Conservation (phyloP, 805 yeast species). For the Suhomyces sp. region DNA sequence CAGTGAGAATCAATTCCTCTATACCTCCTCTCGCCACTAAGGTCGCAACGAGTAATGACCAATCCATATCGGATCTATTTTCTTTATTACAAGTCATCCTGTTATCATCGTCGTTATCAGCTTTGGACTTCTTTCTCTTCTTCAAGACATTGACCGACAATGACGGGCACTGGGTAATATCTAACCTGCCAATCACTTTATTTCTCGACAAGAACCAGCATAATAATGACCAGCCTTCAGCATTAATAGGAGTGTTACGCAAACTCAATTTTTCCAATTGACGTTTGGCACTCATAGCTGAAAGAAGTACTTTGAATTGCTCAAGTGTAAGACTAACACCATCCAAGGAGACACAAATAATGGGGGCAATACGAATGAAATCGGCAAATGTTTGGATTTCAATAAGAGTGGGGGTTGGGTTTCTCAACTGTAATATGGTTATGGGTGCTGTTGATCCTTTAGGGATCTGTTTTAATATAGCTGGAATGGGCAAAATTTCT, state of each 20-base stretch:
- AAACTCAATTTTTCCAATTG: conserved; percentile 70
- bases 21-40: conserved; percentile 68
- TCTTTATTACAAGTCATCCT: conserved; percentile 49
- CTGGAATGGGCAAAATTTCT: conserved; percentile 89
- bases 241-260: conserved; percentile 71
- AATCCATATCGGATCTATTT: conserved; percentile 74
- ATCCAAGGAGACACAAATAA: conserved; percentile 71
- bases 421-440: conserved; percentile 65
- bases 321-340: conserved; percentile 71
- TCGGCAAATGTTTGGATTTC: conserved; percentile 88
- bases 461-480: conserved; percentile 77
- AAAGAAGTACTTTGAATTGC: conserved; percentile 71
- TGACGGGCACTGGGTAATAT: conserved; percentile 66
- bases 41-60: conserved; percentile 74
- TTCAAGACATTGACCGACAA: conserved; percentile 44
- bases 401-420: conserved; percentile 86
- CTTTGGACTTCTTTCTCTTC: conserved; percentile 24
- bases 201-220: conserved; percentile 73
- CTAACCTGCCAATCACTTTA: conserved; percentile 54
- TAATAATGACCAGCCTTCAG: conserved; percentile 72
- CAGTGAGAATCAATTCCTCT: conserved; percentile 76
- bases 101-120: background rate
- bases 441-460: conserved; percentile 75
- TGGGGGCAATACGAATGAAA: conserved; percentile 81
- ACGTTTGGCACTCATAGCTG: conserved; percentile 64